phyloP scores from a whole-genome alignment of 192 early-diverging fungal species.

The Hyaloraphidium curvatum region DNA sequence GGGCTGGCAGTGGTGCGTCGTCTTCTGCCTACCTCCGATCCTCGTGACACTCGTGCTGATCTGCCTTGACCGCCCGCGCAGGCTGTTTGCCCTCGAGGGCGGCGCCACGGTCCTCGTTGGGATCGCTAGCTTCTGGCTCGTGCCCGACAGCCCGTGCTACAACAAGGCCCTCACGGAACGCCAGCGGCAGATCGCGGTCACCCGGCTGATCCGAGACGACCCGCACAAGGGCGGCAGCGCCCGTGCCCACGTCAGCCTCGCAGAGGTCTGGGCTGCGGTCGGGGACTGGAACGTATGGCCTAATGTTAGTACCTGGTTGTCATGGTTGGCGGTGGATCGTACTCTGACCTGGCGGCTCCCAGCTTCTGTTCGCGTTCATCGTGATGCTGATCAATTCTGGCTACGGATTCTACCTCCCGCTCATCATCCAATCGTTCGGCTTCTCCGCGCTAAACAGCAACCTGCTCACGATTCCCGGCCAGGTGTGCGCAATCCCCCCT shows the following conservation, averaged over 20 bases:
- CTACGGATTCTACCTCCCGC: neutral
- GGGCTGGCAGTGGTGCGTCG: constrained; percentile 50
- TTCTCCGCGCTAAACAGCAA: constrained; percentile 7
- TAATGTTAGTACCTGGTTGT: too few relatives aligned
- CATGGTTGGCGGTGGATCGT: too few relatives aligned
- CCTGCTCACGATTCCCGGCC: constrained; percentile 8
- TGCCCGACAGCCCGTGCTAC: neutral
- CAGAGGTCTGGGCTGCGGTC: constrained; percentile 16
- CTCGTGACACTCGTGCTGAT: constrained; percentile 19
- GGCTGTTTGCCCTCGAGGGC: neutral
- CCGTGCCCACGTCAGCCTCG: constrained; percentile 15
- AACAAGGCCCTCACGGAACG: constrained; percentile 26
- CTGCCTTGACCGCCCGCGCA: neutral
- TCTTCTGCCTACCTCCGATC: constrained; percentile 3
- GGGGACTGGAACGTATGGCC: constrained; percentile 17
- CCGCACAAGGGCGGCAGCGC: constrained; percentile 22
- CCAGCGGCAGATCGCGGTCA: constrained; percentile 30
- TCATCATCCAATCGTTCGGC: constrained; percentile 8
- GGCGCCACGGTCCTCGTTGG: neutral
- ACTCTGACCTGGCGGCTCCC: too few relatives aligned
- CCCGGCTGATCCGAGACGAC: constrained; percentile 38
- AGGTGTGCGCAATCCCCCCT: neutral
- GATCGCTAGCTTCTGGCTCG: neutral
- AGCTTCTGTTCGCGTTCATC: constrained; percentile 24
- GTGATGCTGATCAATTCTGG: constrained; percentile 9